A percentile compares a stretch with the other conserved stretches of the same genome.
Evolutionary conservation across 768 basidiomycete genomes (phyloP).

Genomic region (Mycena latifolia): DNA sequence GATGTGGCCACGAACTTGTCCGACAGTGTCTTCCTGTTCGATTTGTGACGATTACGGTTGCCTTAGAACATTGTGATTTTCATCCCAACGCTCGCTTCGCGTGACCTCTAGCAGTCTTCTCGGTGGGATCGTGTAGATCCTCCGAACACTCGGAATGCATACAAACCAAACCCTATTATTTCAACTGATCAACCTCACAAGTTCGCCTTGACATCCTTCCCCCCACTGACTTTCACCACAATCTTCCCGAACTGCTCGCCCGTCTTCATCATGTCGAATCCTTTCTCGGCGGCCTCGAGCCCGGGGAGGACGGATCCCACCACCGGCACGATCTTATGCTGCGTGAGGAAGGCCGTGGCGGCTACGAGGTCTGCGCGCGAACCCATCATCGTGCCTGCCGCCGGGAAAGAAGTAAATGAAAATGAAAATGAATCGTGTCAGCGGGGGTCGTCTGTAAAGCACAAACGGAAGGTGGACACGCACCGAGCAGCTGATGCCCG

Average conservation of each 20-base stretch:
- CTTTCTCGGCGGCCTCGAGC: constrained; percentile 71
- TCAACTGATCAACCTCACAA: no score
- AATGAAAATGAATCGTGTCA: no score
- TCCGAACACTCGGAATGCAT: no score
- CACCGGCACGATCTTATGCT: constrained; percentile 77
- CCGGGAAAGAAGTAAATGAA: neutral
- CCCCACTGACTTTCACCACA: constrained; percentile 61
- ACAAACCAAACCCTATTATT: no score
- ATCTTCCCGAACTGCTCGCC: constrained; percentile 87
- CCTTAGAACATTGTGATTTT: no score
- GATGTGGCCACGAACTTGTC: no score
- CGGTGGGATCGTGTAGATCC: no score
- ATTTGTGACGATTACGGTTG: no score
- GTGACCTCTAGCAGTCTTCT: no score
- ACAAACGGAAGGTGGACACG: constrained; percentile 23
- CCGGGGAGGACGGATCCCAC: constrained; percentile 80
- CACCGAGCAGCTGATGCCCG: constrained; percentile 81
- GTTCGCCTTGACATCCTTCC: constrained; percentile 17
- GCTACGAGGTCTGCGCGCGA: constrained; percentile 79
- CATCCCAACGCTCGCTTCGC: no score
- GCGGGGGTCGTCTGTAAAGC: no score
- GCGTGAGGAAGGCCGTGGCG: constrained; percentile 76
- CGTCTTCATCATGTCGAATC: constrained; percentile 73
- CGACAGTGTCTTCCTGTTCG: no score
- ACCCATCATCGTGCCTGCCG: constrained; percentile 86